Percentiles rank a stretch among this genome's conserved stretches.
Conservation (phyloP, 352 stramenopile genomes). For the Globisporangium echinulatum region DNA sequence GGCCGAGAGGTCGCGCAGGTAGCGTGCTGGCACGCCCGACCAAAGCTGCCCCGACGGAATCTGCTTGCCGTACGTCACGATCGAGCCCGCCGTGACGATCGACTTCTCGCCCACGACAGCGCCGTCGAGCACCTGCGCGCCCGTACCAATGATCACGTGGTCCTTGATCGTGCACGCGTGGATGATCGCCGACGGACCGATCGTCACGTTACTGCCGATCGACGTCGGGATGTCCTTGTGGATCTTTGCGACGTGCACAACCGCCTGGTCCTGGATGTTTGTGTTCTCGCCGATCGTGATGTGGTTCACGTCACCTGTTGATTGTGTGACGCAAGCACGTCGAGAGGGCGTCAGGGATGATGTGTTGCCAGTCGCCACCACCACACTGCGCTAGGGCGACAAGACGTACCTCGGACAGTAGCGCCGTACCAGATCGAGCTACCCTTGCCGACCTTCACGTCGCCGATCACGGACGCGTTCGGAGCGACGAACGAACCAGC, state of each 20-base stretch:
- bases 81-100: constrained; percentile 87
- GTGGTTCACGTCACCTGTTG: constrained; percentile 81
- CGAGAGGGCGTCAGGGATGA: too few species aligned
- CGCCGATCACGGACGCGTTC: constrained; percentile 89
- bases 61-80: constrained; percentile 82
- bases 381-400: not conserved
- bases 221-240: constrained; percentile 86
- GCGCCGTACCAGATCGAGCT: constrained; percentile 92
- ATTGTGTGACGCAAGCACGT: not conserved
- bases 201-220: constrained; percentile 89
- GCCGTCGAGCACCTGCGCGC: constrained; percentile 87
- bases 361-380: not conserved
- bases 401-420: constrained; percentile 67
- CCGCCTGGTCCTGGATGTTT: constrained; percentile 90
- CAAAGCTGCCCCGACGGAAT: constrained; percentile 88
- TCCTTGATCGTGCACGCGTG: constrained; percentile 91
- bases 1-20: constrained; percentile 77
- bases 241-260: constrained; percentile 94
- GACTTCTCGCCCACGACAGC: constrained; percentile 83
- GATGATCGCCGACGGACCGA: constrained; percentile 83
- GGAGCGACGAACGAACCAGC: constrained; percentile 83
- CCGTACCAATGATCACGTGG: constrained; percentile 90
- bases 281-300: constrained; percentile 93
- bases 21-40: constrained; percentile 78
- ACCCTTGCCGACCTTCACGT: constrained; percentile 88